Evolutionary conservation across 2,329 filamentous ascomycete genomes (phyloP).

Genomic region (Hymenoscyphus linearis): DNA sequence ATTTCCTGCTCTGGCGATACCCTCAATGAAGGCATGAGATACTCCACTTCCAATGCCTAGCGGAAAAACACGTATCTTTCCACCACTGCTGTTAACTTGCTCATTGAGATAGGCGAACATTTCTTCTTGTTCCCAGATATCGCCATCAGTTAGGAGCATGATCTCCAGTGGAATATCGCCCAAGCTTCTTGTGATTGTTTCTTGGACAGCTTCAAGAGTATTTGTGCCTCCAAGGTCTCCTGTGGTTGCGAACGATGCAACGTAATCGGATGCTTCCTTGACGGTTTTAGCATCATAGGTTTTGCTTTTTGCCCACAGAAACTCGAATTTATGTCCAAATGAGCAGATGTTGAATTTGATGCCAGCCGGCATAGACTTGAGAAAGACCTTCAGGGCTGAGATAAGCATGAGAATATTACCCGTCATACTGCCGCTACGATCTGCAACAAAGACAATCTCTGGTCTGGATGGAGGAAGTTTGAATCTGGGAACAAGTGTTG

Average conservation of each 20-base stretch:
- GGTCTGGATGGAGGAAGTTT: conserved; percentile 47
- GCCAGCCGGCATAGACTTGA: conserved; percentile 60
- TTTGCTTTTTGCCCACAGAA: conserved; percentile 45
- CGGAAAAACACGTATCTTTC: conserved; percentile 46
- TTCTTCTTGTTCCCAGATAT: conserved; percentile 43
- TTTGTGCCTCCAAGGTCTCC: conserved; percentile 50
- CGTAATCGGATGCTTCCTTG: conserved; percentile 38
- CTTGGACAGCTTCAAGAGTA: conserved; percentile 42
- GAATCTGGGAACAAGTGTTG: conserved; percentile 66
- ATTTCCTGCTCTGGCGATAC: conserved; percentile 48
- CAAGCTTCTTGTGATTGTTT: conserved; percentile 39
- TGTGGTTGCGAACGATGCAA: conserved; percentile 39
- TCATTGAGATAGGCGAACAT: conserved; percentile 43
- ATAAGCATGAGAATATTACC: conserved; percentile 48
- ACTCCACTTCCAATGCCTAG: conserved; percentile 48
- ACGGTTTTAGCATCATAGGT: conserved; percentile 42
- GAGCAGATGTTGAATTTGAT: conserved; percentile 67
- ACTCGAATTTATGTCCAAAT: conserved; percentile 47
- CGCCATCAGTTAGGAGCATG: conserved; percentile 52
- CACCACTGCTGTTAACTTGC: conserved; percentile 36
- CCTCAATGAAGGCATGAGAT: conserved; percentile 49
- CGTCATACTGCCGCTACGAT: conserved; percentile 64
- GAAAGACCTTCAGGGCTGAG: conserved; percentile 54
- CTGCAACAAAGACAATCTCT: conserved; percentile 69
- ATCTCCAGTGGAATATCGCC: conserved; percentile 46